Conservation (phyloP, 495 filamentous ascomycete genomes). For the Talaromyces proteolyticus region DNA sequence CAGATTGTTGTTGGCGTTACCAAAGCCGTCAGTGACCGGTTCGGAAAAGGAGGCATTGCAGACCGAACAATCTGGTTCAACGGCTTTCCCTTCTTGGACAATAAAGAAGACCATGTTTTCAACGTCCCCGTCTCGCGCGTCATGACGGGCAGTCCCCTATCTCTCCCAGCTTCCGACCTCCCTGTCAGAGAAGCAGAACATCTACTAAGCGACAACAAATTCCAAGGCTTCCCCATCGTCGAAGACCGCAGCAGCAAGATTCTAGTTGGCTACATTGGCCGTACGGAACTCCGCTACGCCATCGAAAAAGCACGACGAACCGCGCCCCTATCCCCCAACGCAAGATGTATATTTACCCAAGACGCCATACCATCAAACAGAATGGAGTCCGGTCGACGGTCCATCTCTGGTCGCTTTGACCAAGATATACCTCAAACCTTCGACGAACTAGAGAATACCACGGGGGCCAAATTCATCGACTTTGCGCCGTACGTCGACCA, state of each 20-base stretch:
- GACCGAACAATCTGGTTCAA: slow-evolving; percentile 99
- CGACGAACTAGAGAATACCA: slow-evolving; percentile 54
- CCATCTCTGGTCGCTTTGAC: slow-evolving; percentile 10
- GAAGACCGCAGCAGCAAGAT: slow-evolving; percentile 65
- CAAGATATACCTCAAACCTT: slow-evolving; percentile 52
- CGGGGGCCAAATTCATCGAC: slow-evolving; percentile 59
- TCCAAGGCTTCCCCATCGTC: slow-evolving; percentile 92
- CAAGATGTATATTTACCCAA: slow-evolving; percentile 76
- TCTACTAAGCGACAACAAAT: slow-evolving; percentile 73
- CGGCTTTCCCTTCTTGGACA: slow-evolving; percentile 95
- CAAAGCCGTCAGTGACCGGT: slow-evolving; percentile 86
- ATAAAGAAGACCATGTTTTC: slow-evolving; percentile 97
- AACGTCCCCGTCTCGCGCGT: slow-evolving; percentile 90
- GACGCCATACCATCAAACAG: slow-evolving; percentile 38
- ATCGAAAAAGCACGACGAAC: slow-evolving; percentile 77
- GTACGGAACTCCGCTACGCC: slow-evolving; percentile 91
- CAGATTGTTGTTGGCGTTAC: slow-evolving; percentile 94
- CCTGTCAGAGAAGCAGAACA: slow-evolving; percentile 67
- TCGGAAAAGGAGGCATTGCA: slow-evolving; percentile 93
- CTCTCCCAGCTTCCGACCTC: slow-evolving; percentile 70
- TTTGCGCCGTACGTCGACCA: slow-evolving; percentile 86
- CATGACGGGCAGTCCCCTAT: slow-evolving; percentile 75
- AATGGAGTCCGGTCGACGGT: slow-evolving; percentile 25
- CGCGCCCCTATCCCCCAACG: slow-evolving; percentile 59
- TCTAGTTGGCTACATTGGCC: slow-evolving; percentile 88